Percentiles rank a stretch among this genome's conserved stretches.
Conservation (phyloP, 495 filamentous ascomycete species). For the Geoglossum glabrum region DNA sequence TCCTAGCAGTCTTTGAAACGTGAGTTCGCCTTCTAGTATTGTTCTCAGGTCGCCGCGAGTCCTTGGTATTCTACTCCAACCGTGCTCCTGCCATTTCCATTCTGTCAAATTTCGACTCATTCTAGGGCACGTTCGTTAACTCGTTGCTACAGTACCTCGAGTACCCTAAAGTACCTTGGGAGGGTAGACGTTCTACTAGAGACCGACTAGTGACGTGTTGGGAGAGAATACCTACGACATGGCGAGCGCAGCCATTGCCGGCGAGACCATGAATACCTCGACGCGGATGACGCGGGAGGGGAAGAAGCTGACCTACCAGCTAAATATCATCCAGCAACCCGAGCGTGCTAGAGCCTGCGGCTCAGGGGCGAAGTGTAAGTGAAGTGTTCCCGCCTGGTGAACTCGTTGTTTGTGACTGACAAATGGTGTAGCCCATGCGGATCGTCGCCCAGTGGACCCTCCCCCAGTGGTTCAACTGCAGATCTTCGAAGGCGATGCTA, state of each 20-base stretch:
- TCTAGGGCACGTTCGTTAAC: not conserved
- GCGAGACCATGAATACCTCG: slow-evolving; percentile 37
- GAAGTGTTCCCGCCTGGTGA: not conserved
- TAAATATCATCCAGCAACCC: slow-evolving; percentile 85
- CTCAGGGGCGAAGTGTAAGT: slow-evolving; percentile 81
- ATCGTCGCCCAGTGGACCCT: slow-evolving; percentile 89
- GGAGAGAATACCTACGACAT: slow-evolving; percentile 10
- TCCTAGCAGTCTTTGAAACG: not conserved
- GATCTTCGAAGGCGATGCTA: slow-evolving; percentile 59
- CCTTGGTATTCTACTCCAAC: not conserved
- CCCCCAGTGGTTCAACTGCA: slow-evolving; percentile 89
- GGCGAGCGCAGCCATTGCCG: slow-evolving; percentile 25
- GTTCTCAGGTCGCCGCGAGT: not conserved
- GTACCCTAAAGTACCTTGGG: not conserved
- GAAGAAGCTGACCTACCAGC: slow-evolving; percentile 56
- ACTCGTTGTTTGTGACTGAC: not conserved
- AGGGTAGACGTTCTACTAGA: not conserved
- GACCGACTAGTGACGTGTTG: not conserved
- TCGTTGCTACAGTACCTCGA: not conserved
- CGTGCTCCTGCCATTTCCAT: not conserved
- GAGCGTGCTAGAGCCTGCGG: slow-evolving; percentile 92
- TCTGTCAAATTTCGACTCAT: not conserved
- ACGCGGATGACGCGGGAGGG: slow-evolving; percentile 60
- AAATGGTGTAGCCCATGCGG: slow-evolving; percentile 56
- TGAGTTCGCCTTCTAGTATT: not conserved